These are phyloP conservation scores for Lasiodiplodia hormozganensis DNA, from an alignment of 2,329 filamentous ascomycete species.

Conservation along the genomic window DNA sequence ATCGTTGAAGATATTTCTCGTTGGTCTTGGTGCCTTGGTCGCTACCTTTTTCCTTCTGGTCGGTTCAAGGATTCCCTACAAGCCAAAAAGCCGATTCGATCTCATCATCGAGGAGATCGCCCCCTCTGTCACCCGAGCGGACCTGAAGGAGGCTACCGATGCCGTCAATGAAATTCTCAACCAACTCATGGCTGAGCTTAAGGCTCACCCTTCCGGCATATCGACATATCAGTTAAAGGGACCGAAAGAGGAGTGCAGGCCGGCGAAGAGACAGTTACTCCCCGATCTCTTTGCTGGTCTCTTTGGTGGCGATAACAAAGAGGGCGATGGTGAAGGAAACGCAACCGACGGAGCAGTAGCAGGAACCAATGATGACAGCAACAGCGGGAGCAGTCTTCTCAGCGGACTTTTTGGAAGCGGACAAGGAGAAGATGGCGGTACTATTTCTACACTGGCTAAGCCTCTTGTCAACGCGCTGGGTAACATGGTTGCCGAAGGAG, in stretches of 20 bases:
- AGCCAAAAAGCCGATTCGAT: constrained; percentile 6
- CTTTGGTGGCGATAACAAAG: neutral
- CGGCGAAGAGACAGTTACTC: neutral
- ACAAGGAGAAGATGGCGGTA: neutral
- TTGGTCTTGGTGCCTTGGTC: constrained; percentile 3
- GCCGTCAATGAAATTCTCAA: constrained; percentile 1
- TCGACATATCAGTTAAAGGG: neutral
- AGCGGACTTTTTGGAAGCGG: constrained; percentile 4
- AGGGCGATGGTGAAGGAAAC: neutral
- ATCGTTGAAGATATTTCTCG: neutral
- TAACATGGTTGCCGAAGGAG: constrained; percentile 4
- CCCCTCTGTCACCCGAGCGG: constrained; percentile 11
- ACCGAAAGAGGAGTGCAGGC: neutral
- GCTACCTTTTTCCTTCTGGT: neutral
- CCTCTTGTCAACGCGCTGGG: constrained; percentile 4
- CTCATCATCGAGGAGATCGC: constrained; percentile 3
- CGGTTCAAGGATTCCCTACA: neutral
- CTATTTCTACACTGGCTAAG: constrained; percentile 1
- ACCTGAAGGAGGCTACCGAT: constrained; percentile 12
- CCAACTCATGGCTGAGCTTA: neutral
- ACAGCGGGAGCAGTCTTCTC: neutral
- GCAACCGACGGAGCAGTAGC: neutral
- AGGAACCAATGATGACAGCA: neutral
- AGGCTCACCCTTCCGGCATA: neutral
- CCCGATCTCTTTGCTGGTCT: neutral